Evolutionary conservation across 352 stramenopile species (phyloP), one percentile per base, ranked within the genome.

Genomic region (Globisporangium paroecandrum): DNA sequence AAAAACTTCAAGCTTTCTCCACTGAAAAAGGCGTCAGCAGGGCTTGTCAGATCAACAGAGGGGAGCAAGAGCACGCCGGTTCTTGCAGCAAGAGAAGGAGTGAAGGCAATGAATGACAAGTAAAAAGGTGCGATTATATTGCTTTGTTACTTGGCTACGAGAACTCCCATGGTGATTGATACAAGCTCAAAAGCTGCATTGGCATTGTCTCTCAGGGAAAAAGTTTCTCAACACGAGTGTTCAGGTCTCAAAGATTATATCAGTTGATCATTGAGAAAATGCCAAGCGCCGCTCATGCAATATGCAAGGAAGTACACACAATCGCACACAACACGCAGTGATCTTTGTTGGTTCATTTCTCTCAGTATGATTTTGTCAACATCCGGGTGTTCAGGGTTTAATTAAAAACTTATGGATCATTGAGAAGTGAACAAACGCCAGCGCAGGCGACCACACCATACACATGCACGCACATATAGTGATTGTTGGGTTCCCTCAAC

Each of bases 221-320:
- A 62, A 72, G 64, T 70, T 85, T 89, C 70, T 86, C 82, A 83
- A 86, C 82, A 85, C 65, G 60, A 61, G 36, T 61, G 63, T 82
- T 91, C 81, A 91, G 83, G 79, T 91, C 83, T 91, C 83, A 91
- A 91, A 91, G 83, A 91, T 91, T 91, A 91, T 85, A 83, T 89
- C 81, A 89, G 77, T 89, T 83, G 78, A 91, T 91, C 83, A 91
- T 87, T 74, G 83, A 86, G 78, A 82, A 38, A 49, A 64, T 32
- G 38, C 38, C 58, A 32, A 27, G 38, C 58, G 38, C 38, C 41
- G 25, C 38, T 36, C 24, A 46, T 6, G 4, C 4, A 58, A 15
- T 36, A 10, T 10, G 22, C 51, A 24, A 1, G 36, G 27, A 32
- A 32, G 27, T 32, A 32, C 53, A 38, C 15, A 36, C 12, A 24